Percentiles rank a stretch among this genome's conserved stretches.
Conservation (phyloP, 768 basidiomycete species). For the Sistotremastrum niveocremeum region DNA sequence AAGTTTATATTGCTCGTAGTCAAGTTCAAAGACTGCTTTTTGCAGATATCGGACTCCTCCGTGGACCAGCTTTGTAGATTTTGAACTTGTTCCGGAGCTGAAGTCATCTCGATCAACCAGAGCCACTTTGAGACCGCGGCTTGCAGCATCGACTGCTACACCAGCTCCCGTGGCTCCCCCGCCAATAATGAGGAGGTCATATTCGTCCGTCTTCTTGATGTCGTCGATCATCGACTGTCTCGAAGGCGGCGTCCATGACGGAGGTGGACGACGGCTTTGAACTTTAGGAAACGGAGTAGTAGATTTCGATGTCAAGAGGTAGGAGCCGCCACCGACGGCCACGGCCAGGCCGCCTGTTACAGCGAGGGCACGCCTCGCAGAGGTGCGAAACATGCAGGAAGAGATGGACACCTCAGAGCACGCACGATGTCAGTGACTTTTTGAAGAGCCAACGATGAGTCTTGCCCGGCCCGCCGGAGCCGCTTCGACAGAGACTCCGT, state of each 20-base stretch:
- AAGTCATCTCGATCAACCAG: constrained; percentile 92
- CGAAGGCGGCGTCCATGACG: constrained; percentile 67
- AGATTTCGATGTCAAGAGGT: constrained; percentile 63
- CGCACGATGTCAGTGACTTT: neutral
- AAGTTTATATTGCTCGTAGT: constrained; percentile 94
- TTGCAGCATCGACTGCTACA: constrained; percentile 91
- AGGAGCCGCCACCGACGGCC: constrained; percentile 47
- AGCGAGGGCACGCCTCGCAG: no score
- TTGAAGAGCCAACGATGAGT: neutral
- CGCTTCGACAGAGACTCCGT: no score
- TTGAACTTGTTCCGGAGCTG: constrained; percentile 83
- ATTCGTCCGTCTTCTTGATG: constrained; percentile 33
- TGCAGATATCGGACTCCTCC: constrained; percentile 96
- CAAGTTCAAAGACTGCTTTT: constrained; percentile 89
- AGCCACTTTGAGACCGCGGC: constrained; percentile 81
- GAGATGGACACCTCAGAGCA: no score
- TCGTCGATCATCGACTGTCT: constrained; percentile 45
- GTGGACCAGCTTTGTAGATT: constrained; percentile 96
- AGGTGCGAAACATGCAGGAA: no score
- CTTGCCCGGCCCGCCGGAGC: neutral
- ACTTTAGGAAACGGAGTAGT: constrained; percentile 50
- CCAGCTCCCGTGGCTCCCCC: constrained; percentile 96
- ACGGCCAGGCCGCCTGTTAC: constrained; percentile 13
- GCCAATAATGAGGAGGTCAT: constrained; percentile 77
- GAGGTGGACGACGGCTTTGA: constrained; percentile 57